Evolutionary conservation across 345 rosid species (phyloP).

Genomic region (Melaleuca alternifolia): DNA sequence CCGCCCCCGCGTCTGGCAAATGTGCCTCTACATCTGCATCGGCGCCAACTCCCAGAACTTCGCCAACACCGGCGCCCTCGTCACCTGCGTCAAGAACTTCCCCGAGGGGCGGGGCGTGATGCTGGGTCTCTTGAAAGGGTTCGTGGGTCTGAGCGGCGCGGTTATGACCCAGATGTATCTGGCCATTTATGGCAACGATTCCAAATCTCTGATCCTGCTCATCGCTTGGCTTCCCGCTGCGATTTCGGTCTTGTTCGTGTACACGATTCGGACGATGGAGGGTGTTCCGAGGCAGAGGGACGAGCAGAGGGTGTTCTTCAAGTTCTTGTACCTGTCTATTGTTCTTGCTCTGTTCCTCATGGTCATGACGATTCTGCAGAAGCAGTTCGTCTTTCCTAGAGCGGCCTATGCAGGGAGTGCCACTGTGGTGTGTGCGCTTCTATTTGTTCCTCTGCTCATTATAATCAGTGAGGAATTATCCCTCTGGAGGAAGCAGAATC

Average conservation of each 20-base stretch:
- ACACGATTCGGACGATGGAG: constrained; percentile 43
- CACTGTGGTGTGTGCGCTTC: constrained; percentile 31
- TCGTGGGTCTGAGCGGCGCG: constrained; percentile 79
- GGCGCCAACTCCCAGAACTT: constrained; percentile 88
- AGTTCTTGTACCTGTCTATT: constrained; percentile 48
- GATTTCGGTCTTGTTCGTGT: constrained; percentile 57
- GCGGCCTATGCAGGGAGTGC: constrained; percentile 42
- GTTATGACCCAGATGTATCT: constrained; percentile 70
- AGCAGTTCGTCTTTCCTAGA: constrained; percentile 30
- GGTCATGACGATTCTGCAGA: constrained; percentile 51
- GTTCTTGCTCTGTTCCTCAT: constrained; percentile 63
- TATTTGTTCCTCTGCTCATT: constrained; percentile 54
- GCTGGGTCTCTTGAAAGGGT: constrained; percentile 79
- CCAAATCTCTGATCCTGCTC: constrained; percentile 61
- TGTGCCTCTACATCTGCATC: constrained; percentile 67
- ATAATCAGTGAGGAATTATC: constrained; percentile 48
- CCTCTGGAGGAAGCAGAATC: constrained; percentile 46
- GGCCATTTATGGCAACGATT: constrained; percentile 70
- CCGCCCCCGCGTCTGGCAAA: constrained; percentile 69
- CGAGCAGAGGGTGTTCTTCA: constrained; percentile 50
- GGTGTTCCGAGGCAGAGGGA: constrained; percentile 35
- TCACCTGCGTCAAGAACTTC: constrained; percentile 79
- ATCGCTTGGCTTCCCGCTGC: constrained; percentile 85
- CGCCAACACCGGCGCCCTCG: constrained; percentile 81
- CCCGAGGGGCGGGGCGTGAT: constrained; percentile 77